Conservation (phyloP, 129 eudicot species). For the Flaveria robusta region DNA sequence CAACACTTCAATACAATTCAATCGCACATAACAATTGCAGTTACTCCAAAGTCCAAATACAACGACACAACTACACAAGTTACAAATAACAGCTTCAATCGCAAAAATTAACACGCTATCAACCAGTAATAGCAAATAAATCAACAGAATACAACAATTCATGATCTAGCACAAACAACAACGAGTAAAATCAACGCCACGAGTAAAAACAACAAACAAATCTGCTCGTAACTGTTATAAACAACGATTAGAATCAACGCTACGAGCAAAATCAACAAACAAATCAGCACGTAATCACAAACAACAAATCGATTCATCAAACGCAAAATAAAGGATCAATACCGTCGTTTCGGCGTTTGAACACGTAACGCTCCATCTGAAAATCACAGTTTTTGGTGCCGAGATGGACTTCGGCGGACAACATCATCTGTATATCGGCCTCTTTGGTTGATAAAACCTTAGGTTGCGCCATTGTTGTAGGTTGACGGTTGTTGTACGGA, state of each 20-base stretch:
- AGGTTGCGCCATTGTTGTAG: conserved; percentile 23
- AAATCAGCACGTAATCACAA: background rate
- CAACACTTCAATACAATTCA: background rate
- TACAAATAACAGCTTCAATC: background rate
- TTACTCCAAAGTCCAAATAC: background rate
- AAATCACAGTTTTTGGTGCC: conserved; percentile 37
- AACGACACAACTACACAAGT: background rate
- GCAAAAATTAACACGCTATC: background rate
- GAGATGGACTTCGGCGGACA: conserved; percentile 33
- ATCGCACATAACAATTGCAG: background rate
- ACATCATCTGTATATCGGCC: conserved; percentile 50
- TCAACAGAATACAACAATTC: background rate
- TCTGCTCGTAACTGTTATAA: no score
- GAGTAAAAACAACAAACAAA: no score
- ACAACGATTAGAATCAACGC: background rate
- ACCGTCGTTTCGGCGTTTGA: conserved; percentile 44
- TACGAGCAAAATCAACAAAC: background rate
- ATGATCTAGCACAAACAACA: background rate
- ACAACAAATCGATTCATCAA: background rate
- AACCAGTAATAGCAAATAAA: background rate
- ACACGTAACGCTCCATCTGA: conserved; percentile 38
- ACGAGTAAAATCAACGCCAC: no score
- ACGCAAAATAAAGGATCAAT: background rate
- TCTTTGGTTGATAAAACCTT: conserved; percentile 38
- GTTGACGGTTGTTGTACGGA: background rate